Base-by-base conservation (phyloP, 306 rosid genomes). In the Quercus robur region DNA sequence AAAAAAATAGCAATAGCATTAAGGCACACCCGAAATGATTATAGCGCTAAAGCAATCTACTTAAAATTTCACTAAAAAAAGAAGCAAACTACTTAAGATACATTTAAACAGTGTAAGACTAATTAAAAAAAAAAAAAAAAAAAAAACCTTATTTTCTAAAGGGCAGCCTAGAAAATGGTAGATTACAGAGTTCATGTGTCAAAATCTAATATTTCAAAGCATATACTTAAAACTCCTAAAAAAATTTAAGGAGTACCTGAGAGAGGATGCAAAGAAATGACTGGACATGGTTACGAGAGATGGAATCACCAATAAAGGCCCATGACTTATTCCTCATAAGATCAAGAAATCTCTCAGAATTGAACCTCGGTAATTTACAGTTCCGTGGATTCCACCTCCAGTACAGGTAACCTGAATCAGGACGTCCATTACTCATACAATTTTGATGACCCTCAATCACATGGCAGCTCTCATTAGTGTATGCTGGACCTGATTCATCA, bases 241-340 rank as follows among this genome's bases (percentile, higher is more conserved):
- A 73, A 73, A 31, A 23, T 12, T 55, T 18, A 12, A 56, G 14
- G 21, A 21, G 46, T 84, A 92, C 97, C 92, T 91, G 85, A n/a
- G 93, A 91, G 81, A 94, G 97, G 77, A 86, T 87, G 83, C 97
- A 89, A 14, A 94, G 87, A 62, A 92, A 80, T 2, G 98, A 92
- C 74, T 92, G 97, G 6, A 88, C 92, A 66, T 92, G 97, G 83
- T 94, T 94, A 10, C 93, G 90, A 9, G 93, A 89, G 67, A 94
- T 94, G 79, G 98, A 94, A 86, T 91, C 97, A 2, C 97, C 97
- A 10, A 91, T 71, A 75, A 94, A 94, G 12, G 89, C 92, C 91
- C 86, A 91, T 66, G 87, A 85, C 79, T 84, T 91, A 71, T 86
- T 63, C 80, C 87, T 91, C 97, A 92, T 92, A 5, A 84, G 77